Percentiles rank a stretch among this genome's conserved stretches.
phyloP scores from a whole-genome alignment of 441 rosid species.

The Bocquillonia castaneifolia region DNA sequence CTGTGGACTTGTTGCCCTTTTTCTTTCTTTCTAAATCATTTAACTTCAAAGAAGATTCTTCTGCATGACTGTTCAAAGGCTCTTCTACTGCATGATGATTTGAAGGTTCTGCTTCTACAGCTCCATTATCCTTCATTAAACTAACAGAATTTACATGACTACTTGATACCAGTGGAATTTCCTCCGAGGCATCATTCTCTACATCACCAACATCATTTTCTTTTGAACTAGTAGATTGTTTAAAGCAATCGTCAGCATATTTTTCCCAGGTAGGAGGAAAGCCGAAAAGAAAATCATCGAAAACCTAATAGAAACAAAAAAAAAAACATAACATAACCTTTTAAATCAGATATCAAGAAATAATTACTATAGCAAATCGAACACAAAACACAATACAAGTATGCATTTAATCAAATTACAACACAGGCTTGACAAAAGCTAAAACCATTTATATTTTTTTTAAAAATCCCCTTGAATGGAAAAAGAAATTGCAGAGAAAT shows the following conservation, averaged over 20 bases:
- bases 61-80: conserved; percentile 6
- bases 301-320: conserved; percentile 35
- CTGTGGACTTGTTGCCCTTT: neutral
- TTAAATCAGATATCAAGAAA: neutral
- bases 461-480: no score
- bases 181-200: conserved; percentile 9
- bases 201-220: neutral
- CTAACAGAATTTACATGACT: conserved; percentile 6
- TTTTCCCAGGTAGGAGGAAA: conserved; percentile 77
- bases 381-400: neutral
- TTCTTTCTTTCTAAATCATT: conserved; percentile 5
- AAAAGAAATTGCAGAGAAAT: neutral
- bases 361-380: neutral
- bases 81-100: conserved; percentile 7
- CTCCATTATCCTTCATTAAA: conserved; percentile 16
- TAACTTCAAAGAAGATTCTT: conserved; percentile 20
- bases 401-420: neutral
- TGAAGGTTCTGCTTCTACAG: conserved; percentile 9
- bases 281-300: conserved; percentile 54
- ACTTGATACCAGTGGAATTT: neutral
- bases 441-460: no score
- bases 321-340: neutral
- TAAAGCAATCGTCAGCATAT: conserved; percentile 30
- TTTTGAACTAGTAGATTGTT: conserved; percentile 14
- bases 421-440: neutral